A percentile compares a stretch with the other conserved stretches of the same genome.
phyloP scores from a whole-genome alignment of 169 alveolate species.

The Neospora caninum region DNA sequence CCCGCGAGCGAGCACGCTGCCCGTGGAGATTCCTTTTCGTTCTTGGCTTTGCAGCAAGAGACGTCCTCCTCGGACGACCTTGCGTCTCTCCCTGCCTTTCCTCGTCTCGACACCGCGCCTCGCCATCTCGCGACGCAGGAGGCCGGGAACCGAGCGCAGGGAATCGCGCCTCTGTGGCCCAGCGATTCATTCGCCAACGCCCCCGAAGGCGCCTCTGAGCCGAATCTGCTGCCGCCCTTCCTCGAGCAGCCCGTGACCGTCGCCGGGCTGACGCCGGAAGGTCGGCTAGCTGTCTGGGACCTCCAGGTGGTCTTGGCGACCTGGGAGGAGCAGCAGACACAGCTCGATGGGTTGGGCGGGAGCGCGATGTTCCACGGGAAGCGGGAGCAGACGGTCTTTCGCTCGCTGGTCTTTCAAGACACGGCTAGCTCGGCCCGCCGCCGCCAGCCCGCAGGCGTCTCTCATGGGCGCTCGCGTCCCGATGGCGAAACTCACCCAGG shows the following conservation, averaged over 20 bases:
- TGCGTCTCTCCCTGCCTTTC: neutral
- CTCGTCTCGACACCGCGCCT: neutral
- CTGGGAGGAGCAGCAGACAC: constrained; percentile 31
- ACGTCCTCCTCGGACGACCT: neutral
- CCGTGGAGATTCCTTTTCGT: neutral
- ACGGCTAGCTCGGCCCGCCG: neutral
- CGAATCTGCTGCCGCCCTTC: neutral
- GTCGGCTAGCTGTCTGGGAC: constrained; percentile 25
- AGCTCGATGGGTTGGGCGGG: neutral
- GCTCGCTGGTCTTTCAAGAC: neutral
- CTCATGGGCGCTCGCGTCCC: neutral
- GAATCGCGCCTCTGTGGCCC: too few relatives aligned
- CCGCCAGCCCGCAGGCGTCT: neutral
- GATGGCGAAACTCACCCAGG: too few relatives aligned
- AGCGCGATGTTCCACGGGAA: neutral
- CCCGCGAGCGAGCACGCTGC: neutral
- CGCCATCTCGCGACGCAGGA: neutral
- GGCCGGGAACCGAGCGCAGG: too few relatives aligned
- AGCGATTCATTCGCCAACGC: neutral
- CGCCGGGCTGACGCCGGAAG: constrained; percentile 3
- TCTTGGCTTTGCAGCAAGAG: neutral
- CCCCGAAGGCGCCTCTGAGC: neutral
- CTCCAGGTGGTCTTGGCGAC: neutral
- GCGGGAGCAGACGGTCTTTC: neutral
- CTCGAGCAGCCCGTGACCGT: constrained; percentile 25